Conservation (phyloP, 2,329 filamentous ascomycete species). For the Penicillium paneum region DNA sequence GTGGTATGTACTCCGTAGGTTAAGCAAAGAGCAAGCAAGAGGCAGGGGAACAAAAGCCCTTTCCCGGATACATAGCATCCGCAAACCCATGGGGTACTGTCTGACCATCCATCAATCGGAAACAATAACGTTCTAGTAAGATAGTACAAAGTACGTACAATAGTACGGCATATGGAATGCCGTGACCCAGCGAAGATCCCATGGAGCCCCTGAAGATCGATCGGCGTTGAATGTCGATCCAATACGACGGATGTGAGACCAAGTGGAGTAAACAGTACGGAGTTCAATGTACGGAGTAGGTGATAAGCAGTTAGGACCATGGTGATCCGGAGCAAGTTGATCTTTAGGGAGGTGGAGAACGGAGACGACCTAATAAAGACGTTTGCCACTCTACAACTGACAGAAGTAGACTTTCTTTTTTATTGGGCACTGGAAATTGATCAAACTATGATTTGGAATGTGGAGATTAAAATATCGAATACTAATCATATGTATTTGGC, state of each 20-base stretch:
- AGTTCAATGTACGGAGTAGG: too few species aligned
- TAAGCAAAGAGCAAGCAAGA: not conserved
- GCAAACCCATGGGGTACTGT: not conserved
- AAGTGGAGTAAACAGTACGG: conserved; percentile 1
- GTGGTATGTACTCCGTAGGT: not conserved
- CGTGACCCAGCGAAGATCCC: not conserved
- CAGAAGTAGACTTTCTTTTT: too few species aligned
- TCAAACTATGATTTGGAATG: too few species aligned
- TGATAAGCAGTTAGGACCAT: not conserved
- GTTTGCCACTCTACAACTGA: too few species aligned
- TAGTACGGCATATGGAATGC: not conserved
- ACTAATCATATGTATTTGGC: too few species aligned
- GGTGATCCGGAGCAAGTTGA: too few species aligned
- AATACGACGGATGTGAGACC: conserved; percentile 2
- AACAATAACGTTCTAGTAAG: not conserved
- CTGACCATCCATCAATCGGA: not conserved
- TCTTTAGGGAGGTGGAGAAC: not conserved
- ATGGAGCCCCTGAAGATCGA: conserved; percentile 14
- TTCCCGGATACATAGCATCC: not conserved
- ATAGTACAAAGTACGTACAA: not conserved
- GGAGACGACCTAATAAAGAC: not conserved
- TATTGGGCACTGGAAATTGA: too few species aligned
- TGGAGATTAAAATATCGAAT: too few species aligned
- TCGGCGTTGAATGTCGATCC: conserved; percentile 7
- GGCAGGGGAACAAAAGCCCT: too few species aligned